Evolutionary conservation across 2,329 filamentous ascomycete genomes (phyloP).

Genomic region (Diaporthe citri): DNA sequence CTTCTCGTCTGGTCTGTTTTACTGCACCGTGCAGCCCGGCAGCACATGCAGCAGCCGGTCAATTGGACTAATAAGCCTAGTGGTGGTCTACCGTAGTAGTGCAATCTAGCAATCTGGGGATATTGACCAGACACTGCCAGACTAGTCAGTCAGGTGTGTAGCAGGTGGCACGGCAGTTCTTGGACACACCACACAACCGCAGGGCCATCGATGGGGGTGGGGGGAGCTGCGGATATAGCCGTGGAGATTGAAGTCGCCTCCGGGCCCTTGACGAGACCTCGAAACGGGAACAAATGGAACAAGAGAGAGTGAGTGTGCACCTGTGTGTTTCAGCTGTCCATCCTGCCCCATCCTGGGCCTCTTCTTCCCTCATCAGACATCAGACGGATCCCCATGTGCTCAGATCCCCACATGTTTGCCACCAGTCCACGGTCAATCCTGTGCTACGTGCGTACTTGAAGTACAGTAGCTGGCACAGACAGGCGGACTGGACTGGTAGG

Average conservation of each 20-base stretch:
- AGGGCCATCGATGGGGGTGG: background rate
- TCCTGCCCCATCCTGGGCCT: slow-evolving; percentile 5
- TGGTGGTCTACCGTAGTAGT: slow-evolving; percentile 2
- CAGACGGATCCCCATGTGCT: background rate
- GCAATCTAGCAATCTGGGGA: slow-evolving; percentile 1
- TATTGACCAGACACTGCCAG: background rate
- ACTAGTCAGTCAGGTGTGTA: slow-evolving; percentile 2
- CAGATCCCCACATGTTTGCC: slow-evolving; percentile 11
- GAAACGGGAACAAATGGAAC: background rate
- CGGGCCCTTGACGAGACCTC: background rate
- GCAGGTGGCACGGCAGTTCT: slow-evolving; percentile 24
- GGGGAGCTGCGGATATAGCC: slow-evolving; percentile 19
- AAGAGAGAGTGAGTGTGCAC: background rate
- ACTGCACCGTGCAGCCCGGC: background rate
- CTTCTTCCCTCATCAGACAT: slow-evolving; percentile 13
- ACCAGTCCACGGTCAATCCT: background rate
- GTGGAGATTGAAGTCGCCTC: slow-evolving; percentile 9
- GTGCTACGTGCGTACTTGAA: background rate
- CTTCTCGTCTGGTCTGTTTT: background rate
- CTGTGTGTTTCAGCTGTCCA: slow-evolving; percentile 22
- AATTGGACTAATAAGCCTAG: slow-evolving; percentile 2
- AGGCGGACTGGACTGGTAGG: background rate
- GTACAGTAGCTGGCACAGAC: background rate
- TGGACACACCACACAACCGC: background rate
- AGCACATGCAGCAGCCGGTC: slow-evolving; percentile 9